Conservation (phyloP, 352 stramenopile species). For the Bremia lactucae region DNA sequence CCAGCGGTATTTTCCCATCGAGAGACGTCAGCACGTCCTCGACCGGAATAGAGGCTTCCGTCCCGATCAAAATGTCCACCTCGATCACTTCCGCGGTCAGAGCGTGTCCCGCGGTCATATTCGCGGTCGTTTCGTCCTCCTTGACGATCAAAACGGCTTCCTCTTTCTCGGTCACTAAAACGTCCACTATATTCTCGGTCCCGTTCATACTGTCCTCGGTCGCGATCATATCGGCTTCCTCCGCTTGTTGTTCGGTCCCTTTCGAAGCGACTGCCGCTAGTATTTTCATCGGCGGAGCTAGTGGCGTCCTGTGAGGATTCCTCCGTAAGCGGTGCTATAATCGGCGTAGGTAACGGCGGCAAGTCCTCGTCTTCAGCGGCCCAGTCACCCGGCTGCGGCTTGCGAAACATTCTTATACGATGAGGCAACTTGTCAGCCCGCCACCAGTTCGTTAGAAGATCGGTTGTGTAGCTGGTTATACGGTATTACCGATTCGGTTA, state of each 20-base stretch:
- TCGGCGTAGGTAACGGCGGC: conserved; percentile 8
- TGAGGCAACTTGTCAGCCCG: too few species aligned
- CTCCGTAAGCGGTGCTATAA: neutral
- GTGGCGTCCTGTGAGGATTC: neutral
- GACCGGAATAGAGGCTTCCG: conserved; percentile 1
- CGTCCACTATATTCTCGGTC: conserved; percentile 4
- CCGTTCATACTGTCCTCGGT: conserved; percentile 7
- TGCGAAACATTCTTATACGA: conserved; percentile 61
- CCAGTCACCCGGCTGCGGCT: conserved; percentile 57
- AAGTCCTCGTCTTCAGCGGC: conserved; percentile 60
- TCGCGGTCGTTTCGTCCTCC: conserved; percentile 12
- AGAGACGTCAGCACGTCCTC: conserved; percentile 12
- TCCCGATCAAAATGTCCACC: conserved; percentile 1
- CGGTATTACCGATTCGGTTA: too few species aligned
- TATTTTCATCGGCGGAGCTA: too few species aligned
- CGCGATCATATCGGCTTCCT: too few species aligned
- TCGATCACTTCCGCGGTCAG: conserved; percentile 1
- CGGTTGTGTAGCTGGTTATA: too few species aligned
- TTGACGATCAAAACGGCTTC: conserved; percentile 4
- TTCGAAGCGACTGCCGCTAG: conserved; percentile 8
- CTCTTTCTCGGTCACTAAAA: too few species aligned
- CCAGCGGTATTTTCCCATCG: conserved; percentile 15
- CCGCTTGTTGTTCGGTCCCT: conserved; percentile 6
- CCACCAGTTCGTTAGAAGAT: too few species aligned
- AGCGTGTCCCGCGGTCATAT: conserved; percentile 2